Percentiles rank a stretch among this genome's conserved stretches.
phyloP scores from a whole-genome alignment of 2,329 filamentous ascomycete genomes.

The Ascochyta rabiei region DNA sequence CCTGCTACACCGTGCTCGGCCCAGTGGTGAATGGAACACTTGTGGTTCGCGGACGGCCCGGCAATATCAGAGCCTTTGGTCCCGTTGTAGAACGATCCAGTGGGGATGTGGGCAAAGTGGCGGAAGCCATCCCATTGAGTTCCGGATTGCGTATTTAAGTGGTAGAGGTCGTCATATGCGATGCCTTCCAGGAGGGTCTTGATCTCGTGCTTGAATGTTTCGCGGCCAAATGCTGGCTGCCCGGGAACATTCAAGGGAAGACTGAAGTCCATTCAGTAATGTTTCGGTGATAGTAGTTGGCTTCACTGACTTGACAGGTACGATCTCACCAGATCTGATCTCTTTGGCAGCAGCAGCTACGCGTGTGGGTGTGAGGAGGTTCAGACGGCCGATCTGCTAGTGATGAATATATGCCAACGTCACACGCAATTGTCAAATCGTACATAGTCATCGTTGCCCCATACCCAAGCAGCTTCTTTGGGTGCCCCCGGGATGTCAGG shows the following conservation, averaged over 20 bases:
- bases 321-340: slow-evolving; percentile 62
- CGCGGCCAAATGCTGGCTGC: slow-evolving; percentile 60
- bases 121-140: slow-evolving; percentile 56
- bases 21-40: slow-evolving; percentile 55
- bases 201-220: slow-evolving; percentile 62
- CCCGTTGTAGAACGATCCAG: slow-evolving; percentile 51
- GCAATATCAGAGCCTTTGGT: slow-evolving; percentile 51
- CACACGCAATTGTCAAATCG: background rate
- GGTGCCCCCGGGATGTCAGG: slow-evolving; percentile 60
- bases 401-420: background rate
- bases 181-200: slow-evolving; percentile 48
- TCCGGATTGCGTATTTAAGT: slow-evolving; percentile 53
- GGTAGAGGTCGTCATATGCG: slow-evolving; percentile 53
- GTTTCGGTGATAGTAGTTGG: no score
- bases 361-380: slow-evolving; percentile 61
- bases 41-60: slow-evolving; percentile 50
- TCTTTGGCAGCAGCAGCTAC: slow-evolving; percentile 61
- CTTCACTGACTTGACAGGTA: slow-evolving; percentile 57
- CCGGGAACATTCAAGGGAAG: slow-evolving; percentile 60
- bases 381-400: slow-evolving; percentile 57
- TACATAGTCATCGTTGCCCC: slow-evolving; percentile 62
- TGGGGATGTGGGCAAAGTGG: slow-evolving; percentile 51
- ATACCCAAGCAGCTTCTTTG: slow-evolving; percentile 64
- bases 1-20: slow-evolving; percentile 54
- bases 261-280: slow-evolving; percentile 34